Conservation (phyloP, 257 asterid species). For the Scutellaria barbata region DNA sequence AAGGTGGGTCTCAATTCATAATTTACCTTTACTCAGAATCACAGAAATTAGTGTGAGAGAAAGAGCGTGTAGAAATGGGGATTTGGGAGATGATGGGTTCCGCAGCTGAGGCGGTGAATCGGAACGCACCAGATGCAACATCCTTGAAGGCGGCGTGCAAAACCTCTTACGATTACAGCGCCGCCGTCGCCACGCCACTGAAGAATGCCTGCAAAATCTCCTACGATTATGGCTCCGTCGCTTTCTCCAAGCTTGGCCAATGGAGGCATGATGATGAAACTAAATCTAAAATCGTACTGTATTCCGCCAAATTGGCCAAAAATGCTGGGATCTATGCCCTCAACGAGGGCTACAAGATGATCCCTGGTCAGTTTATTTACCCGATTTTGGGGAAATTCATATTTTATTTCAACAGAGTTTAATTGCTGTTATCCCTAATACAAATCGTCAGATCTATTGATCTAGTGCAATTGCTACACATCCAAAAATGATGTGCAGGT, state of each 20-base stretch:
- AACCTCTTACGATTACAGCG: constrained; percentile 34
- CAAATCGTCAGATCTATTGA: no score
- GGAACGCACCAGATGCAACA: constrained; percentile 40
- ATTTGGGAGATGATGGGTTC: constrained; percentile 52
- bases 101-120: constrained; percentile 48
- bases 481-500: constrained; percentile 33
- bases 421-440: no score
- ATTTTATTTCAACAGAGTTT: no score
- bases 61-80: constrained; percentile 44
- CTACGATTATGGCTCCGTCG: constrained; percentile 1
- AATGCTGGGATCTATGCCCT: neutral
- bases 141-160: constrained; percentile 32
- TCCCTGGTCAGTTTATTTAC: constrained; percentile 44
- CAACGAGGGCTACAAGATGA: constrained; percentile 43
- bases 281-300: constrained; percentile 35
- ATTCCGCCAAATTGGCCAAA: constrained; percentile 40
- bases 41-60: neutral
- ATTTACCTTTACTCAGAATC: neutral
- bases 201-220: no score
- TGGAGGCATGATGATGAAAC: constrained; percentile 43
- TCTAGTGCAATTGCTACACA: no score
- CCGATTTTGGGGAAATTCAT: no score
- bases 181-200: constrained; percentile 36
- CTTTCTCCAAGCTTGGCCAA: constrained; percentile 24
- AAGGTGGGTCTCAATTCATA: no score